Base-by-base conservation (phyloP, 495 filamentous ascomycete species). In the Penicillium coprophilum region DNA sequence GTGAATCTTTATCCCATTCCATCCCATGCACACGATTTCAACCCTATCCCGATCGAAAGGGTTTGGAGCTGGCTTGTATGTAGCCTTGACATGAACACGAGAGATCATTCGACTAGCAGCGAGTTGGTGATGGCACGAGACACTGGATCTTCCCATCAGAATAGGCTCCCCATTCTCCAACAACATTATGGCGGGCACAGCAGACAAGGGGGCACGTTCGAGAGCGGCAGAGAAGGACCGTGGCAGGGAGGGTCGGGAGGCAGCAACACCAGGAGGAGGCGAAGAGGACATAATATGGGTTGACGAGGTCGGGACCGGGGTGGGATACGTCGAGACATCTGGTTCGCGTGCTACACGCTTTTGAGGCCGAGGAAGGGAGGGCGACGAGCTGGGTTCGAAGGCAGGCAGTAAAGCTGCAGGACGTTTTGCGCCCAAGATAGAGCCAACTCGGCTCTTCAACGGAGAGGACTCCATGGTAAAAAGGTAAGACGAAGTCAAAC, bases 1-100 rank as follows among this genome's bases (percentile, higher is more conserved):
- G 73, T 96, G 92, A 54, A 98, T 75, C 71, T 91, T 96, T 47
- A 93, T 80, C 12, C 94, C 93, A 71, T 98, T 98, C 92, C 93
- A 97, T 17, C 94, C 94, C 65, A 87, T 82, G 72, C 94, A 98
- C 68, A 88, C 81, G 53, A 98, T 86, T 69, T 91, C 87, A 46
- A 97, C 82, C 71, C 84, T 85, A 63, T 83, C 85, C 54, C 80
- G 78, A 58, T 87, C 86, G 57, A 84, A 77, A 6, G 81, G 74
- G 27, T 82, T 81, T 7, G 81, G 76, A 9, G 87, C 82, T 3
- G 87, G 79, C 46, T 91, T 84, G 69, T 94, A 98, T 28, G 84
- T 80, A 54, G 92, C 92, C 67, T 90, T 87, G 70, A 96, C 88
- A 68, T 98, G 94, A 44, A 97, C 82, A 63, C 94, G 85, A 62